These are phyloP conservation scores for Beauveria pseudobassiana DNA, from an alignment of 2,329 filamentous ascomycete species.

Conservation along the genomic window DNA sequence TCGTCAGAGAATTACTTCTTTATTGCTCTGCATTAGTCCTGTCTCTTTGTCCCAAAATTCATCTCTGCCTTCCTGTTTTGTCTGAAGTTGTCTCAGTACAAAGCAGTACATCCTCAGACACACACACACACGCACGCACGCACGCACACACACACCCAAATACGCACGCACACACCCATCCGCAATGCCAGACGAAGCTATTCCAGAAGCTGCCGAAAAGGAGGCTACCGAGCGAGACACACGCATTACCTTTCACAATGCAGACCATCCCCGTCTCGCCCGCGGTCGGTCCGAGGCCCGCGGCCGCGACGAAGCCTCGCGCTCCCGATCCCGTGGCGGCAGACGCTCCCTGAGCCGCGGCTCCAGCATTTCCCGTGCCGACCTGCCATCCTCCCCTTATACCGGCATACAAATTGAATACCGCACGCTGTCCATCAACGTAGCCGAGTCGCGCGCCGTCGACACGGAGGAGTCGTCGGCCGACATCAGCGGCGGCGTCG, in stretches of 20 bases:
- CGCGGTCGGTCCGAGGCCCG: slow-evolving; percentile 13
- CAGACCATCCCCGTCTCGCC: slow-evolving; percentile 14
- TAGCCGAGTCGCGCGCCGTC: slow-evolving; percentile 28
- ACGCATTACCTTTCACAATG: slow-evolving; percentile 20
- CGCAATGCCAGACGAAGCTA: slow-evolving; percentile 16
- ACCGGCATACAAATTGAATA: slow-evolving; percentile 32
- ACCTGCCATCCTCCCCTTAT: slow-evolving; percentile 25
- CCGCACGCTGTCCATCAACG: slow-evolving; percentile 33
- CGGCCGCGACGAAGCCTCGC: slow-evolving; percentile 10
- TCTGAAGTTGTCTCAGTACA: background rate
- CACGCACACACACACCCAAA: background rate
- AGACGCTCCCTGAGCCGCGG: slow-evolving; percentile 17
- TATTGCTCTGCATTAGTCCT: slow-evolving; percentile 1
- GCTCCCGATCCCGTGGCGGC: slow-evolving; percentile 16
- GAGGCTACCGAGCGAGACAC: slow-evolving; percentile 18
- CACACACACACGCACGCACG: background rate
- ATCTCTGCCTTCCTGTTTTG: background rate
- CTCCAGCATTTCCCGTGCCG: slow-evolving; percentile 17
- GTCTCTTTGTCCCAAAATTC: background rate
- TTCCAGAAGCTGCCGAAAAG: slow-evolving; percentile 17
- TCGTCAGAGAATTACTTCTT: background rate
- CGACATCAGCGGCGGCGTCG: slow-evolving; percentile 15
- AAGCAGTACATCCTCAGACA: background rate
- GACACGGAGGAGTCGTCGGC: slow-evolving; percentile 16
- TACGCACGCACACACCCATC: background rate